These are phyloP conservation scores for Candida nonsorbophila DNA, from an alignment of 805 yeast species.

Conservation along the genomic window DNA sequence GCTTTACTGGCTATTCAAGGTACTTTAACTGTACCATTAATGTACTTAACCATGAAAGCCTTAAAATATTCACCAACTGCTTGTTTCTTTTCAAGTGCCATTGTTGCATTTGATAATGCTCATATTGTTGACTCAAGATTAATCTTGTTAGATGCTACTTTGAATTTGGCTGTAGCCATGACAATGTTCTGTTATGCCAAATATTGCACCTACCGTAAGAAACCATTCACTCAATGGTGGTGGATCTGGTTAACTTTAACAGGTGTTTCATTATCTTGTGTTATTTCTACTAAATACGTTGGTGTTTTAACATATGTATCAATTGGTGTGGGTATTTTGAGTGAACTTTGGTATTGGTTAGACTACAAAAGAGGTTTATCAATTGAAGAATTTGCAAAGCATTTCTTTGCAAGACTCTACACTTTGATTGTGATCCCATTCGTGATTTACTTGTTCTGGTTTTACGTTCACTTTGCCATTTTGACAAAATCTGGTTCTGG, in stretches of 20 bases:
- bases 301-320: slow-evolving; percentile 89
- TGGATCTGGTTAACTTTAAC: slow-evolving; percentile 82
- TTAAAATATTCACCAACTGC: slow-evolving; percentile 75
- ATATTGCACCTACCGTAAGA: slow-evolving; percentile 61
- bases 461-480: slow-evolving; percentile 82
- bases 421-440: slow-evolving; percentile 77
- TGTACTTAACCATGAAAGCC: slow-evolving; percentile 83
- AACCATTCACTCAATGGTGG: slow-evolving; percentile 72
- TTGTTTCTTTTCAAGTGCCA: slow-evolving; percentile 65
- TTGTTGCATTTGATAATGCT: slow-evolving; percentile 85
- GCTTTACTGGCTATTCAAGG: slow-evolving; percentile 78
- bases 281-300: slow-evolving; percentile 92
- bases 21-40: slow-evolving; percentile 71
- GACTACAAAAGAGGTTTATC: slow-evolving; percentile 67
- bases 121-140: slow-evolving; percentile 87
- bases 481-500: slow-evolving; percentile 91
- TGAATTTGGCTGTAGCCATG: slow-evolving; percentile 76
- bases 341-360: slow-evolving; percentile 84
- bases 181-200: slow-evolving; percentile 74
- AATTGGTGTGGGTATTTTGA: slow-evolving; percentile 78
- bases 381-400: slow-evolving; percentile 52
- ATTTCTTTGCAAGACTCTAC: slow-evolving; percentile 68
- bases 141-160: slow-evolving; percentile 86
- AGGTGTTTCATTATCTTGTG: slow-evolving; percentile 84
- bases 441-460: slow-evolving; percentile 79